Conservation (phyloP, 1,284 basidiomycete species). For the Tylopilus sp. region DNA sequence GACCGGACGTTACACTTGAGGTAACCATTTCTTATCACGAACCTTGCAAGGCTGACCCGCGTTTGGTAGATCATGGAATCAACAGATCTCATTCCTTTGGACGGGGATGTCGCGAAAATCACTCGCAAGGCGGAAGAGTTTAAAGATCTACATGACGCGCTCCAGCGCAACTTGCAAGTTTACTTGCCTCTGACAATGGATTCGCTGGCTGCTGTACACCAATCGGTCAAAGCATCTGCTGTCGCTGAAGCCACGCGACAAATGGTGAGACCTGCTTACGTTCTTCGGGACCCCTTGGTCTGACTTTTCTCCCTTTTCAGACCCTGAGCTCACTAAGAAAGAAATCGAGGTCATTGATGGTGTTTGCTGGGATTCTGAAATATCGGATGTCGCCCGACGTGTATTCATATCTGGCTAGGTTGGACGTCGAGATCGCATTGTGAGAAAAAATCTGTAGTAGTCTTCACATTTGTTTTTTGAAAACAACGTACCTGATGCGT, state of each 20-base stretch:
- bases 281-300: not conserved
- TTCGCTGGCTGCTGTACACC: slow-evolving; percentile 77
- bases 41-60: not conserved
- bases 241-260: slow-evolving; percentile 72
- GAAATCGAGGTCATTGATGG: slow-evolving; percentile 78
- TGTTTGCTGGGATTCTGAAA: slow-evolving; percentile 84
- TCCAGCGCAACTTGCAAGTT: slow-evolving; percentile 87
- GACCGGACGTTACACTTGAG: slow-evolving; percentile 77
- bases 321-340: slow-evolving; percentile 59
- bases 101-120: slow-evolving; percentile 82
- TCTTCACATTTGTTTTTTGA: not conserved
- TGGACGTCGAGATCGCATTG: slow-evolving; percentile 76
- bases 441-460: slow-evolving; percentile 27
- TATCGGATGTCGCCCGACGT: slow-evolving; percentile 89
- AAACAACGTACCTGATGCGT: slow-evolving; percentile 16
- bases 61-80: slow-evolving; percentile 75
- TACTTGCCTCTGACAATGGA: slow-evolving; percentile 96
- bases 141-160: slow-evolving; percentile 79
- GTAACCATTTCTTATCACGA: slow-evolving; percentile 42
- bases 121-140: slow-evolving; percentile 89
- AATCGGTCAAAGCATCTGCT: slow-evolving; percentile 69
- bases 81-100: slow-evolving; percentile 86
- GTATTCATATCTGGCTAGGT: slow-evolving; percentile 79
- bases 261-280: slow-evolving; percentile 48
- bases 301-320: slow-evolving; percentile 37